Base-by-base conservation (phyloP, 805 yeast genomes). In the Novakomyces olei region DNA sequence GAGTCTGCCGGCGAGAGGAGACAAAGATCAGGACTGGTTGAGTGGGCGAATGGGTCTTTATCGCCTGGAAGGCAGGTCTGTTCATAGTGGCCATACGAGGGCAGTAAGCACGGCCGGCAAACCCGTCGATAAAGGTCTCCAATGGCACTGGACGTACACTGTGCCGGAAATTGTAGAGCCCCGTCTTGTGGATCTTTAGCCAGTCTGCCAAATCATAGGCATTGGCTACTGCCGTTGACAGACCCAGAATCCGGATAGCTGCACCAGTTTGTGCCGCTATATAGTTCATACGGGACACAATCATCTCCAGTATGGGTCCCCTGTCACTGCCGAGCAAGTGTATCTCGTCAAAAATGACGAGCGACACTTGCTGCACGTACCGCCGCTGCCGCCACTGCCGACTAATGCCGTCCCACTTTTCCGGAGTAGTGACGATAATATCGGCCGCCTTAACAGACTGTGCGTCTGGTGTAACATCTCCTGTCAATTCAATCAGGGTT, bases 11-110 rank as follows among this genome's bases (percentile, higher is more conserved):
- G 46, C 91, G 63, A 2, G 88, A 75, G 1, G 88, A 80, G 24
- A 77, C 91, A 44, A 77, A 77, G n/a, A 77, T 70, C 42, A 77
- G 59, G 7, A 74, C 85, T 0, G 94, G 92, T 47, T 81, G 72
- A 14, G 57, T 57, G 2, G 93, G 91, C 0, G 93, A 76, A 48
- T 83, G 93, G 40, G 78, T 80, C 46, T 80, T 78, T 40, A 81
- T 81, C 0, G 94, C 92, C 73, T 74, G 67, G 45, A 76, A 81
- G 0, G 92, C 85, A 1, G 95, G 94, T 44, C 64, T 80, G 60
- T 72, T 80, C 88, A 68, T 78, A 15, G 70, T 76, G 57, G 70
- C 78, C 93, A 77, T 77, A 45, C 78, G 57, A 1, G 85, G 80
- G 43, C 81, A 71, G 46, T 77, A 76, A 38, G 73, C 59, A 39